Evolutionary conservation across 1,139 yeast species (phyloP).

Genomic region (Wickerhamomyces sp.): DNA sequence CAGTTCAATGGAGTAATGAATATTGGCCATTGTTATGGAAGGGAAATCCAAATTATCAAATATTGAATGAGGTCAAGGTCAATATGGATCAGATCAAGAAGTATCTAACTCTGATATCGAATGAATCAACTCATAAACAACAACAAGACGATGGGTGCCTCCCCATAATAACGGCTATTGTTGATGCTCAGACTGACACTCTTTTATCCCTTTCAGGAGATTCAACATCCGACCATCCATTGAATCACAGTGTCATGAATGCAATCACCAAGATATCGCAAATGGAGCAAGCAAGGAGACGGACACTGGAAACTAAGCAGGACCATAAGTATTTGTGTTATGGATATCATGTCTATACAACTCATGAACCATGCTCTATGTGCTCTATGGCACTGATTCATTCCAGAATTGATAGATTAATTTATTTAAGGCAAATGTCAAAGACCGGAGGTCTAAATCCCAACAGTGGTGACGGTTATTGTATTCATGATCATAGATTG

Average conservation of each 20-base stretch:
- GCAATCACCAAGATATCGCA: constrained; percentile 44
- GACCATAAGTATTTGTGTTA: constrained; percentile 60
- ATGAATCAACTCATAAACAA: constrained; percentile 21
- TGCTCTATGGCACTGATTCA: constrained; percentile 95
- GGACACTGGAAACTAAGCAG: constrained; percentile 9
- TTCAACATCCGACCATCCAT: constrained; percentile 39
- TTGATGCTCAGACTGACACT: constrained; percentile 38
- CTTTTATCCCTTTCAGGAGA: constrained; percentile 37
- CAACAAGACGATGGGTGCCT: constrained; percentile 13
- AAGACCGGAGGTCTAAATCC: constrained; percentile 52
- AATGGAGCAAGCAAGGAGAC: constrained; percentile 16
- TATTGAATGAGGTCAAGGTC: constrained; percentile 46
- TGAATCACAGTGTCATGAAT: constrained; percentile 69
- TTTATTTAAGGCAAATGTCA: constrained; percentile 47
- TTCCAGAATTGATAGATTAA: constrained; percentile 69
- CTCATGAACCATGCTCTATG: constrained; percentile 97
- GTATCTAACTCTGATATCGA: constrained; percentile 34
- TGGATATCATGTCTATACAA: constrained; percentile 71
- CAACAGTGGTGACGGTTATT: constrained; percentile 61
- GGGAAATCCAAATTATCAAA: constrained; percentile 82
- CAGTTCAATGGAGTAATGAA: constrained; percentile 54
- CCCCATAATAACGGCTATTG: constrained; percentile 43
- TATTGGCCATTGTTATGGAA: constrained; percentile 94
- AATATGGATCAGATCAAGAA: constrained; percentile 40
- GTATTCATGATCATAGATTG: constrained; percentile 66